Percentiles rank a stretch among this genome's conserved stretches.
These are phyloP conservation scores for Naganishia sp. DNA, from an alignment of 1,284 basidiomycete genomes.

Conservation along the genomic window DNA sequence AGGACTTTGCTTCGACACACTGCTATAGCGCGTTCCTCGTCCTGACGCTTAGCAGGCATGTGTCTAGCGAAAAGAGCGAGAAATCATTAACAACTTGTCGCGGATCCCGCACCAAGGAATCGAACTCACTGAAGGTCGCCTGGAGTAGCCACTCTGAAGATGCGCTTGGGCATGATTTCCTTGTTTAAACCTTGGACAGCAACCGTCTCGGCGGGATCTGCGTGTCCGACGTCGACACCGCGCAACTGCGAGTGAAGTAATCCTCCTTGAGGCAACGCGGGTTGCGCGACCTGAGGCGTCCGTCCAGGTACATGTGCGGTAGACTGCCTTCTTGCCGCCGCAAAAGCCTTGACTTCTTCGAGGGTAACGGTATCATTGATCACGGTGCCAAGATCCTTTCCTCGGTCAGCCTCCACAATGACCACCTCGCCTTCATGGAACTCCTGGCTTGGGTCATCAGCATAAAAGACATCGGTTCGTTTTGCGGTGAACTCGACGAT, in stretches of 20 bases:
- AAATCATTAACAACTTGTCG: background rate
- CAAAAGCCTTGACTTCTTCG: slow-evolving; percentile 64
- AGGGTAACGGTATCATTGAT: slow-evolving; percentile 87
- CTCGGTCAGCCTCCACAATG: slow-evolving; percentile 91
- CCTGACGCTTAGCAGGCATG: slow-evolving; percentile 76
- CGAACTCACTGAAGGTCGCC: slow-evolving; percentile 77
- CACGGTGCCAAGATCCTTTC: slow-evolving; percentile 87
- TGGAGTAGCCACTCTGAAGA: slow-evolving; percentile 85
- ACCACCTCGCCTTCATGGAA: slow-evolving; percentile 80
- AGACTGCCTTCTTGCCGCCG: slow-evolving; percentile 29
- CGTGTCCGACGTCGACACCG: slow-evolving; percentile 35
- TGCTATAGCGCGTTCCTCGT: slow-evolving; percentile 88
- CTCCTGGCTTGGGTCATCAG: slow-evolving; percentile 63
- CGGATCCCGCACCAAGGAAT: slow-evolving; percentile 19
- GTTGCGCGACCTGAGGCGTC: slow-evolving; percentile 5
- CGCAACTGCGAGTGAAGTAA: slow-evolving; percentile 12
- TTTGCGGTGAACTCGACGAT: slow-evolving; percentile 98
- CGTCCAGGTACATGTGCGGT: slow-evolving; percentile 55
- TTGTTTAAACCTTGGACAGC: slow-evolving; percentile 59
- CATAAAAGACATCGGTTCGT: slow-evolving; percentile 90
- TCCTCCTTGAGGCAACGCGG: background rate
- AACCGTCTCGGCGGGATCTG: slow-evolving; percentile 41
- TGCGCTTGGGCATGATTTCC: slow-evolving; percentile 94
- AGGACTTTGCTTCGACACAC: slow-evolving; percentile 87
- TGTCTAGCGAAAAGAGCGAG: slow-evolving; percentile 57